Evolutionary conservation across 306 rosid genomes (phyloP).

Genomic region (Herpetospermum pedunculosum): DNA sequence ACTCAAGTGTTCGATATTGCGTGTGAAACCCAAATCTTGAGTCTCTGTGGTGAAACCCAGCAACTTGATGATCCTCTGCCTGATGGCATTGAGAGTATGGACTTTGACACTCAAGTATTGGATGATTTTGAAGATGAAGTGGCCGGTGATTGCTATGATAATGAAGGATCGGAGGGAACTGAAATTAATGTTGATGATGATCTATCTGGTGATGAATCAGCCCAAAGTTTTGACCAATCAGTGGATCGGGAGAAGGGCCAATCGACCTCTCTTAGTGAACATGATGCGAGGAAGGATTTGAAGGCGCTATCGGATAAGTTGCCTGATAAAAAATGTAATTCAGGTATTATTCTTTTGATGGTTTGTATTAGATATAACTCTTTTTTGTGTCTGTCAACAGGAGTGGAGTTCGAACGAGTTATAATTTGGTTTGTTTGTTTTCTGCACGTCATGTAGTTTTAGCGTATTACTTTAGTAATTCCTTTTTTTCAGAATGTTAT

Average conservation of each 20-base stretch:
- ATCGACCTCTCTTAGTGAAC: neutral
- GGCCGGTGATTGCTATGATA: slow-evolving; percentile 17
- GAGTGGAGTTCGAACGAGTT: neutral
- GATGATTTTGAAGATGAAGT: slow-evolving; percentile 24
- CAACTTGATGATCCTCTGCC: slow-evolving; percentile 28
- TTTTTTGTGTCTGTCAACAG: neutral
- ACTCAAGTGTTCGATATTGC: slow-evolving; percentile 33
- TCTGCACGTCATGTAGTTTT: neutral
- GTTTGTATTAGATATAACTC: neutral
- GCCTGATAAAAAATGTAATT: slow-evolving; percentile 9
- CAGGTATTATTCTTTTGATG: slow-evolving; percentile 30
- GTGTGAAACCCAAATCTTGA: slow-evolving; percentile 25
- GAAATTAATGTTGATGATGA: slow-evolving; percentile 34
- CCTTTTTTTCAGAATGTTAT: neutral
- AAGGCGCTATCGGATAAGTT: slow-evolving; percentile 6
- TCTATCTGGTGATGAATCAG: slow-evolving; percentile 17
- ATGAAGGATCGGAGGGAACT: slow-evolving; percentile 32
- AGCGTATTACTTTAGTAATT: neutral
- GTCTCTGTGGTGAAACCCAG: slow-evolving; percentile 22
- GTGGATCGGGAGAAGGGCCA: slow-evolving; percentile 12
- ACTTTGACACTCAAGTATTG: slow-evolving; percentile 29
- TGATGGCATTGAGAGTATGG: slow-evolving; percentile 13
- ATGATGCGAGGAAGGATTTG: slow-evolving; percentile 9
- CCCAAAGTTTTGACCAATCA: slow-evolving; percentile 6
- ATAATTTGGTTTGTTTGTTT: neutral